Conservation (phyloP, 192 early-diverging fungal species). For the Globomyces pollinis-pini region DNA sequence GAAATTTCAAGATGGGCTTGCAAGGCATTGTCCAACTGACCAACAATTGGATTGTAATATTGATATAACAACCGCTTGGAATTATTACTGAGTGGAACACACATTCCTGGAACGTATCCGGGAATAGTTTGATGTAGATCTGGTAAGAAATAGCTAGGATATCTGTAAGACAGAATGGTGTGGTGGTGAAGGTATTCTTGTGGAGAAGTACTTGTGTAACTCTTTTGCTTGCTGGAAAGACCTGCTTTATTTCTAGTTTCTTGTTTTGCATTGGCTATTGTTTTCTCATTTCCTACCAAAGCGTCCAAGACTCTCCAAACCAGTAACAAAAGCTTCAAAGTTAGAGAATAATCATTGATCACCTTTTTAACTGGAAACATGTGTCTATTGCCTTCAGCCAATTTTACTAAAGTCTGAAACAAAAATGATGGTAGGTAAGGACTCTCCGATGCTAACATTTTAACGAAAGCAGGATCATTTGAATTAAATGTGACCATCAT, state of each 20-base stretch:
- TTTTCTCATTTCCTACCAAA: background rate
- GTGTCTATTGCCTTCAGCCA: constrained; percentile 7
- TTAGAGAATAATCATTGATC: background rate
- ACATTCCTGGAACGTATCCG: background rate
- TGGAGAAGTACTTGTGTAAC: background rate
- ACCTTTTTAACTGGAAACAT: constrained; percentile 8
- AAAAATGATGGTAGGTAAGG: constrained; percentile 1
- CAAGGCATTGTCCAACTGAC: background rate
- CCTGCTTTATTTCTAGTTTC: background rate
- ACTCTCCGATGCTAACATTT: background rate
- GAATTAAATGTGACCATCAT: background rate
- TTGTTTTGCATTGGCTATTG: background rate
- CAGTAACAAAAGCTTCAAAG: background rate
- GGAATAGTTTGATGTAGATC: background rate
- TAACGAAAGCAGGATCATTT: background rate
- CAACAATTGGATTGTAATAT: background rate
- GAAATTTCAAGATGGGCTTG: background rate
- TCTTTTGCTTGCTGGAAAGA: background rate
- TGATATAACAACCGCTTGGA: background rate
- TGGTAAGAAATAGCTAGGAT: background rate
- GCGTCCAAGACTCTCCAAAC: background rate
- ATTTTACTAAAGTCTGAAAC: constrained; percentile 4
- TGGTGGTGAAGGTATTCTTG: constrained; percentile 4
- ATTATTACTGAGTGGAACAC: background rate
- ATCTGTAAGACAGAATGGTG: background rate